Base-by-base conservation (phyloP, 2,329 filamentous ascomycete genomes). In the Cylindrodendrum hubeiense region DNA sequence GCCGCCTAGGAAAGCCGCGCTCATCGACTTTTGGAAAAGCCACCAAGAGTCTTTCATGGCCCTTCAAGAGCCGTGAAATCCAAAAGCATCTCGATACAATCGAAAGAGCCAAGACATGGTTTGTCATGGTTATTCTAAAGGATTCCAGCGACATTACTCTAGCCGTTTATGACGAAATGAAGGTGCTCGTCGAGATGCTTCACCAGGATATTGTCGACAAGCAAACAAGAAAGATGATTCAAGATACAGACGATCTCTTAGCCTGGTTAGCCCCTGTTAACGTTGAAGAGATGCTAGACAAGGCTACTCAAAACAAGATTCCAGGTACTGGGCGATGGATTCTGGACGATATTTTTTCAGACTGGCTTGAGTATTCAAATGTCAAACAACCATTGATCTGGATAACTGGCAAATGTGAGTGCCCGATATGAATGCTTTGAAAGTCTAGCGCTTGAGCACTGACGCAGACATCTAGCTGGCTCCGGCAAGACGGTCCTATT, bases 401-500 rank as follows among this genome's bases (percentile, higher is more conserved):
- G 72, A 70, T 76, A 24, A 67, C 67, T 1, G 72, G 74, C 19
- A 69, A 74, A 59, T 68, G 70, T 71, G 44, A 68, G 69, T 63
- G n/a, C 21, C 21, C 19, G 15, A 13, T 4, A 17, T 30, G 17
- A 10, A 15, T 47, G 3, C 9, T 3, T 4, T 21, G 4, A 19
- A 4, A 15, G 21, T n/a, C 9, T 3, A 10, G n/a, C 22, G 9
- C 34, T 37, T 53, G 7, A 39, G 19, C 4, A 22, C 33, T 59
- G 46, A 51, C 21, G n/a, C 8, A 10, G 3, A 13, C 10, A 26
- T 12, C 34, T 37, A 74, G 71, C 75, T 41, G 75, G 75, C 13
- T 73, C 74, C 1, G 72, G 75, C 6, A 77, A 77, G 55, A 76
- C 75, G 3, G 70, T 71, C 5, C 63, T 76, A 2, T 76, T 74